Evolutionary conservation across 495 filamentous ascomycete species (phyloP).

Genomic region (Chaetomium tenue): DNA sequence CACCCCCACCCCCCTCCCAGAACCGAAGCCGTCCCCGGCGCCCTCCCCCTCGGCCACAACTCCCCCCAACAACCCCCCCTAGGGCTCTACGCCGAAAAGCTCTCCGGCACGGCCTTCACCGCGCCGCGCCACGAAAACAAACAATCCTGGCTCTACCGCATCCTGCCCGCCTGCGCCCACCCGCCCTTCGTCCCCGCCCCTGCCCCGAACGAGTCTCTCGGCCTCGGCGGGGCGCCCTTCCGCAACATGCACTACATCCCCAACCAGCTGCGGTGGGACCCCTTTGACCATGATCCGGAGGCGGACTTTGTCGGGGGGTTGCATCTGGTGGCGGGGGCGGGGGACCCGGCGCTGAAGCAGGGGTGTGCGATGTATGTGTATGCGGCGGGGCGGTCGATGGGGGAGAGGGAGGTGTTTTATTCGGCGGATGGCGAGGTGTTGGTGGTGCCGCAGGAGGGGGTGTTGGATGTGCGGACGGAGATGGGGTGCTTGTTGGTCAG

Average conservation of each 20-base stretch:
- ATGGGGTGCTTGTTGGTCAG: constrained; percentile 77
- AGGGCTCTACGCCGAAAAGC: constrained; percentile 88
- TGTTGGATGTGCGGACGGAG: constrained; percentile 83
- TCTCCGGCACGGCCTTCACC: constrained; percentile 92
- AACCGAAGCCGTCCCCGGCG: constrained; percentile 47
- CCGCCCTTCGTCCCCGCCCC: constrained; percentile 61
- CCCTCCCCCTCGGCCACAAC: constrained; percentile 65
- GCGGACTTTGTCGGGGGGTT: constrained; percentile 80
- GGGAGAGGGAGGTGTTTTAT: constrained; percentile 71
- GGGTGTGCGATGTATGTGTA: constrained; percentile 82
- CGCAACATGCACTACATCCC: constrained; percentile 66
- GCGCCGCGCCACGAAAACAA: constrained; percentile 85
- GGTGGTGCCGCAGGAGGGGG: constrained; percentile 80
- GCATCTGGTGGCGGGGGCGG: constrained; percentile 74
- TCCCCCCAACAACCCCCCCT: constrained; percentile 83
- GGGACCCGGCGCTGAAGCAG: constrained; percentile 76
- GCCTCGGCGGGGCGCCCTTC: constrained; percentile 19
- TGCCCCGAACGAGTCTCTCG: constrained; percentile 24
- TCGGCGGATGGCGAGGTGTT: constrained; percentile 89
- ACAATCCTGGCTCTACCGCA: constrained; percentile 93
- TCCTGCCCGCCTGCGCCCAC: constrained; percentile 80
- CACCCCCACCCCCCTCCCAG: constrained; percentile 24
- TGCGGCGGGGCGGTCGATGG: constrained; percentile 79
- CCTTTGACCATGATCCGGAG: constrained; percentile 69
- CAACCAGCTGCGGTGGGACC: constrained; percentile 89